phyloP scores from a whole-genome alignment of 1,139 yeast genomes.

The Taphrina deformans region DNA sequence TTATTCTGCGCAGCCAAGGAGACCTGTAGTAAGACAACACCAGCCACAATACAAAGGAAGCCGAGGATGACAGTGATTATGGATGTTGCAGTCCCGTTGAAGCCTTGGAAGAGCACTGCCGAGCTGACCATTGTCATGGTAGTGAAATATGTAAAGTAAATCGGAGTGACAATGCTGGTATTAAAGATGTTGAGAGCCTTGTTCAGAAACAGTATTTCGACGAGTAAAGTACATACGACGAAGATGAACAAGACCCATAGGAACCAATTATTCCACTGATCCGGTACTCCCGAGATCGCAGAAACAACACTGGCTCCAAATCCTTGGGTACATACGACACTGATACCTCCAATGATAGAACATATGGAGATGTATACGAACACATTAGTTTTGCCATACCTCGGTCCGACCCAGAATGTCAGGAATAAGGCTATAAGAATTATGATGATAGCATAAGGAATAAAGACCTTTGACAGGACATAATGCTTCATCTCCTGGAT shows the following conservation, averaged over 20 bases:
- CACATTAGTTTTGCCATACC: slow-evolving; percentile 35
- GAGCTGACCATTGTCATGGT: slow-evolving; percentile 37
- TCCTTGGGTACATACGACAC: slow-evolving; percentile 38
- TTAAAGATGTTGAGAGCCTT: slow-evolving; percentile 38
- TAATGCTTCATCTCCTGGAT: slow-evolving; percentile 36
- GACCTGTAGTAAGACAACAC: slow-evolving; percentile 36
- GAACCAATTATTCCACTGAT: slow-evolving; percentile 38
- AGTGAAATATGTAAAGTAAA: slow-evolving; percentile 36
- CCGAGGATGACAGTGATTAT: slow-evolving; percentile 36
- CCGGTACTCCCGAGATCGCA: slow-evolving; percentile 36
- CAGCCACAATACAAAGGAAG: slow-evolving; percentile 35
- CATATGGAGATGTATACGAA: slow-evolving; percentile 37
- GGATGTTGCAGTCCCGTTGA: slow-evolving; percentile 35
- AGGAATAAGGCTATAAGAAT: slow-evolving; percentile 26
- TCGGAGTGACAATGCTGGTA: slow-evolving; percentile 38
- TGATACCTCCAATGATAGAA: slow-evolving; percentile 37
- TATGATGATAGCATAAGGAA: slow-evolving; percentile 32
- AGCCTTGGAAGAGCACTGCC: slow-evolving; percentile 37
- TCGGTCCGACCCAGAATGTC: slow-evolving; percentile 36
- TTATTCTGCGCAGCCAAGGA: slow-evolving; percentile 33
- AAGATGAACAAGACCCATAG: slow-evolving; percentile 35
- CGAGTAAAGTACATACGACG: slow-evolving; percentile 35
- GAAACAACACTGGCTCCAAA: slow-evolving; percentile 37
- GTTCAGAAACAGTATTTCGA: slow-evolving; percentile 37
- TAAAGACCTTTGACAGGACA: slow-evolving; percentile 31